Evolutionary conservation across 2,329 filamentous ascomycete genomes (phyloP), one percentile per base, ranked within the genome.

Genomic region (Colletotrichum paranaense): DNA sequence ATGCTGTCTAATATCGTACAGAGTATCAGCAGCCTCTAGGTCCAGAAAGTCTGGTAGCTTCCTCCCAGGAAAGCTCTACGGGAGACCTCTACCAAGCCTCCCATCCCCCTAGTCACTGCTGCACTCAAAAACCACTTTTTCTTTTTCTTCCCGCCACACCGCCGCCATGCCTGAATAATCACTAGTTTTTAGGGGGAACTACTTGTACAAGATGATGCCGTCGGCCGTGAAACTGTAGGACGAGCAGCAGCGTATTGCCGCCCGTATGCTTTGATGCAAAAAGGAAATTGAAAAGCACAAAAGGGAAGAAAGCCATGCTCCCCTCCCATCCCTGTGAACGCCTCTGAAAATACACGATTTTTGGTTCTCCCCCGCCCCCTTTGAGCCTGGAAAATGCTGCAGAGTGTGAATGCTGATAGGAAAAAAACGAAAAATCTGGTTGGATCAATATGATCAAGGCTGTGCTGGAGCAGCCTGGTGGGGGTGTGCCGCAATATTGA

Each of bases 401-500:
- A 70, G 55, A 60, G 67, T 57, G 32, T 56, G 26, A 55, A 73
- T 73, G 70, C 58, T 62, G 42, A 42, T 42, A 42, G 38, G 14
- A 42, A 46, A 60, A 55, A 57, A 7, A 68, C 22, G 9, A 55
- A 32, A 35, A 38, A 60, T 14, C 55, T 32, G 60, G 26, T 52
- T 19, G 42, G 19, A n/a, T 42, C 28, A 28, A 26, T 38, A 35
- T 38, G 22, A 16, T 69, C 59, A 73, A 26, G 55, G 38, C 28
- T 72, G 69, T 52, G 35, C 56, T 38, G 49, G 56, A n/a, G 32
- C 53, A 55, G 58, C 53, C 35, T 52, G 42, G 52, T 32, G 77
- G 77, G 86, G 46, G 38, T 67, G 53, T n/a, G 26, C 35, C 19
- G 66, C 72, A 82, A 84, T 78, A 78, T 88, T 89, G 76, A 84